These are phyloP conservation scores for Sporothrix phasma DNA, from an alignment of 2,329 filamentous ascomycete genomes.

Conservation along the genomic window DNA sequence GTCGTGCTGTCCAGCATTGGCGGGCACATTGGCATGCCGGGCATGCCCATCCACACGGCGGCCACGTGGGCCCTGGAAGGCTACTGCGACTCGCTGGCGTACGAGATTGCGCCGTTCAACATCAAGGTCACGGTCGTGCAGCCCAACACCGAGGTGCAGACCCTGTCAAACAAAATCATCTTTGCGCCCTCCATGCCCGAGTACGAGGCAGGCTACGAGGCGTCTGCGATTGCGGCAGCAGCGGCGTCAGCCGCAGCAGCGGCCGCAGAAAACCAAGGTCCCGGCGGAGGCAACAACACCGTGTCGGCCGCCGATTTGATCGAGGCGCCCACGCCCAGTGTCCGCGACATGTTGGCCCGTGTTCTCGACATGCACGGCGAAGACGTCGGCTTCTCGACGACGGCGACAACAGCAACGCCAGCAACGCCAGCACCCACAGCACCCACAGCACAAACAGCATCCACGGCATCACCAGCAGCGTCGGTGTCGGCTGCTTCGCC, in stretches of 20 bases:
- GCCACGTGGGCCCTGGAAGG: conserved; percentile 93
- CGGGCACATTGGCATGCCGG: conserved; percentile 85
- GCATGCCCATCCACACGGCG: conserved; percentile 82
- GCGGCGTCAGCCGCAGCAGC: neutral
- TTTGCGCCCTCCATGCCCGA: conserved; percentile 67
- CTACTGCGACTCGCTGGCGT: conserved; percentile 89
- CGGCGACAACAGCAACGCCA: conserved; percentile 12
- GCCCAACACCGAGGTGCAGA: conserved; percentile 84
- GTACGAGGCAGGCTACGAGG: conserved; percentile 29
- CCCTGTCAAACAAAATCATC: conserved; percentile 76
- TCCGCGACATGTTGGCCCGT: conserved; percentile 72
- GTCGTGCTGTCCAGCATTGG: conserved; percentile 83
- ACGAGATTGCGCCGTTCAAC: conserved; percentile 95
- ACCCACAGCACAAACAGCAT: too few species aligned
- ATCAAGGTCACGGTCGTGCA: conserved; percentile 94
- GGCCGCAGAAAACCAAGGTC: neutral
- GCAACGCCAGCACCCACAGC: too few species aligned
- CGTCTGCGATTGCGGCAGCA: conserved; percentile 53
- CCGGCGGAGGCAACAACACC: neutral
- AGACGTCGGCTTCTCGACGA: conserved; percentile 36
- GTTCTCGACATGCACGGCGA: conserved; percentile 69
- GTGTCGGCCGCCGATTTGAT: neutral
- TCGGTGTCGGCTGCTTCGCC: neutral
- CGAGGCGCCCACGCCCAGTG: conserved; percentile 50
- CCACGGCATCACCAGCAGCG: conserved; percentile 20